Evolutionary conservation across 129 eudicot species (phyloP), one percentile per base, ranked within the genome.

Genomic region (Centrapalus pauciflorus): DNA sequence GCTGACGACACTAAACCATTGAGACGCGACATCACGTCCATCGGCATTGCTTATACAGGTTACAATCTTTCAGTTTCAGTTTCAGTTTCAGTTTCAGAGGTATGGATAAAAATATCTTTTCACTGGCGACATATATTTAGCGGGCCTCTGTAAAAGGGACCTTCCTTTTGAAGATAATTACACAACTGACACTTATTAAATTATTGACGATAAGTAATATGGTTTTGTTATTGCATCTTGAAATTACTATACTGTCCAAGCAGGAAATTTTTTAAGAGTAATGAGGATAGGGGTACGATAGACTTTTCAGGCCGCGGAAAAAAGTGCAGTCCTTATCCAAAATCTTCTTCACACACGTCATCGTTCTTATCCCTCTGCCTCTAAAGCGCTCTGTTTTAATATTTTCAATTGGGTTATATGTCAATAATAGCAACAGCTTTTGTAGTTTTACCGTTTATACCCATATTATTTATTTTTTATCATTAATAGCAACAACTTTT

Each of bases 1-100:
- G 79, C 60, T 9, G 97, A 87, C 2, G 93, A 38, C 10, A 52
- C 21, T 19, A 74, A 5, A 9, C 66, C 67, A 32, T 49, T 78
- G 13, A 7, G 55, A 28, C 61, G 63, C 19, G 77, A 46, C 46
- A 74, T 69, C 51, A 84, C 80, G 16, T 73, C 84, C 78, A 76
- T 83, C 6, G 79, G 66, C 83, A 79, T 75, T 37, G 66, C 21
- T 50, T 4, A 24, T 43, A 25, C 32, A 37, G 12, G 20, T 19
- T 48, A 11, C 17, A 9, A n/a, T 13, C 6, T 34, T 7, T 8
- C 7, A 26, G n/a, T n/a, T n/a, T n/a, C n/a, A n/a, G n/a, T n/a
- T n/a, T n/a, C n/a, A n/a, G n/a, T n/a, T n/a, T n/a, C 20, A 1
- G 37, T 58, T 63, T 26, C 52, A 33, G 41, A 24, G 43, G 14